Evolutionary conservation across 371 early-diverging fungal genomes (phyloP).

Genomic region (Lichtheimia ramosa): DNA sequence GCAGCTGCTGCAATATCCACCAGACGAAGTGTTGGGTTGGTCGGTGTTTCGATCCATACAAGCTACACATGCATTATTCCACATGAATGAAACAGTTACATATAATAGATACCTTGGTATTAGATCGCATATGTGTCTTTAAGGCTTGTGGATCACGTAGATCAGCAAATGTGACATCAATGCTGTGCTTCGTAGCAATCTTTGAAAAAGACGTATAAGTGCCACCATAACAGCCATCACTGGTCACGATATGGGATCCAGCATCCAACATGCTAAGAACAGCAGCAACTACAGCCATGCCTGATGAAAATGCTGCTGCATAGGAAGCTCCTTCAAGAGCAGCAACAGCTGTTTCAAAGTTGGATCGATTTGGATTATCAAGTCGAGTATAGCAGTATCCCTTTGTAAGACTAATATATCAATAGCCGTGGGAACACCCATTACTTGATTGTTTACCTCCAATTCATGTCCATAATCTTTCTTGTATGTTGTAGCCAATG

Average conservation of each 20-base stretch:
- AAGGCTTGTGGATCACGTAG: constrained; percentile 11
- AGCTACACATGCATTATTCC: constrained; percentile 21
- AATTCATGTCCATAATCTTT: too few relatives aligned
- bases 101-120: constrained; percentile 8
- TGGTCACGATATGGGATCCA: constrained; percentile 17
- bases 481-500: constrained; percentile 86
- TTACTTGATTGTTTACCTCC: too few relatives aligned
- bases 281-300: constrained; percentile 38
- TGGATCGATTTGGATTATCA: constrained; percentile 81
- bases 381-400: constrained; percentile 88
- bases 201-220: constrained; percentile 23
- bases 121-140: constrained; percentile 17
- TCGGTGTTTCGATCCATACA: constrained; percentile 80
- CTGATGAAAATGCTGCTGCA: constrained; percentile 45
- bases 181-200: constrained; percentile 3
- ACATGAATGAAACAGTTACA: not conserved
- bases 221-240: constrained; percentile 37
- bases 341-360: constrained; percentile 83
- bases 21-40: constrained; percentile 67
- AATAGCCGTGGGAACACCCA: constrained; percentile 84
- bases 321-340: constrained; percentile 65
- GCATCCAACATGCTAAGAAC: constrained; percentile 27
- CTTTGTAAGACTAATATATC: constrained; percentile 3
- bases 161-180: constrained; percentile 7
- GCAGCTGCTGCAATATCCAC: constrained; percentile 66